phyloP scores from a whole-genome alignment of 805 yeast genomes.

The Yarrowia yakushimensis region DNA sequence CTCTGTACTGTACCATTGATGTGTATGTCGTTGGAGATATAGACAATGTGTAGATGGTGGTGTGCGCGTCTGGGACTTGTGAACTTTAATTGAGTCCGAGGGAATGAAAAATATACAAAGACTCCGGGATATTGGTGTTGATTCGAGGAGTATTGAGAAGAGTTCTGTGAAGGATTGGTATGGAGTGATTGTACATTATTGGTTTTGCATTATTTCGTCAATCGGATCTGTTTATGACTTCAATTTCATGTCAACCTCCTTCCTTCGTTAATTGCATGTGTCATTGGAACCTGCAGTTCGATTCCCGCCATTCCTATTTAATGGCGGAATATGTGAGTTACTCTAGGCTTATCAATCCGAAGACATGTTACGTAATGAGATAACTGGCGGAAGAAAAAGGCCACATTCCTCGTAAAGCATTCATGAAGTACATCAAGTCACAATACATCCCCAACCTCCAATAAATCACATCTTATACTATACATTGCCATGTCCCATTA shows the following conservation, averaged over 20 bases:
- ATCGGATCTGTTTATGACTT: not conserved
- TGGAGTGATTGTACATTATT: too few relatives aligned
- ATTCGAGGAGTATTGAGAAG: too few relatives aligned
- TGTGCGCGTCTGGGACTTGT: constrained; percentile 7
- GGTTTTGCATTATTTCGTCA: too few relatives aligned
- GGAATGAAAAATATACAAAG: not conserved
- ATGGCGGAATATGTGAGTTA: not conserved
- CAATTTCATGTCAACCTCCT: not conserved
- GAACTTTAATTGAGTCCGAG: not conserved
- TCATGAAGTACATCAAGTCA: too few relatives aligned
- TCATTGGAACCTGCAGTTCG: not conserved
- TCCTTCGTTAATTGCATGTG: not conserved
- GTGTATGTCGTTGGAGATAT: constrained; percentile 1
- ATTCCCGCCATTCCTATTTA: not conserved
- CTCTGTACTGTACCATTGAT: constrained; percentile 39
- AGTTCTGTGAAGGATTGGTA: too few relatives aligned
- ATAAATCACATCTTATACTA: constrained; percentile 4
- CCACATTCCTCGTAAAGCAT: too few relatives aligned
- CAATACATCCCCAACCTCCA: not conserved
- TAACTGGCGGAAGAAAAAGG: too few relatives aligned
- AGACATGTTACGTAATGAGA: too few relatives aligned
- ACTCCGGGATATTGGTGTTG: too few relatives aligned
- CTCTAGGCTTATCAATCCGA: not conserved
- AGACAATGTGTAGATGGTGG: constrained; percentile 11
- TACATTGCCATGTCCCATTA: not conserved